Evolutionary conservation across 805 yeast species (phyloP), one percentile per base, ranked within the genome.

Genomic region (Teunomyces aglyptinius): DNA sequence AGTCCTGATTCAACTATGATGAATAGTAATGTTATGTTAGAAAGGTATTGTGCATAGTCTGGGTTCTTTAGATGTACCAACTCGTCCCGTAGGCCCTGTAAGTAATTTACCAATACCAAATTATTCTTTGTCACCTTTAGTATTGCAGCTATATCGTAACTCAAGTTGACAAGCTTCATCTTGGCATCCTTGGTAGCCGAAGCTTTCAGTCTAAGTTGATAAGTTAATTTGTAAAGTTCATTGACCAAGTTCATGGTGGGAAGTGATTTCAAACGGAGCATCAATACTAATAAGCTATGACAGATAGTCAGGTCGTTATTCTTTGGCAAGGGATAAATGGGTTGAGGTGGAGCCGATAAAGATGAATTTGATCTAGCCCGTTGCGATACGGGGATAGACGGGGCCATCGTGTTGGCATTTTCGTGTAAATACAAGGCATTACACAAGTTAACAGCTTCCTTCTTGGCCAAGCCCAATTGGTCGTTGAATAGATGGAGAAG

Each of bases 241-340:
- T 75, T 76, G 18, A 77, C 64, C 18, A 76, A 53, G 22, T 60
- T 54, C 48, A 76, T 44, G 46, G 69, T 75, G 5, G 79, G 73
- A 1, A 71, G 65, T 26, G 74, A 65, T 47, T 70, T 76, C 43
- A 78, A 60, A 44, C 78, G 59, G 27, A 73, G 60, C 20, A 78
- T 46, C 18, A 75, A 49, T 32, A 55, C 49, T 20, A 71, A 49
- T 29, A 71, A 52, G 44, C 52, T 54, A 50, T 63, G 58, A 8
- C 56, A 50, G n/a, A 70, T 61, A 6, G 38, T 28, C 5, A 63
- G 55, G 26, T 63, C 57, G 34, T 67, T 69, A 45, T 68, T 69
- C 36, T 64, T 64, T 8, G 75, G 75, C 15, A 72, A 54, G 4
- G 75, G 76, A 43, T 61, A 65, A 1, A 65, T 56, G 15, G 60